Evolutionary conservation across 1,284 basidiomycete species (phyloP), one percentile per base, ranked within the genome.

Genomic region (Malassezia nana): DNA sequence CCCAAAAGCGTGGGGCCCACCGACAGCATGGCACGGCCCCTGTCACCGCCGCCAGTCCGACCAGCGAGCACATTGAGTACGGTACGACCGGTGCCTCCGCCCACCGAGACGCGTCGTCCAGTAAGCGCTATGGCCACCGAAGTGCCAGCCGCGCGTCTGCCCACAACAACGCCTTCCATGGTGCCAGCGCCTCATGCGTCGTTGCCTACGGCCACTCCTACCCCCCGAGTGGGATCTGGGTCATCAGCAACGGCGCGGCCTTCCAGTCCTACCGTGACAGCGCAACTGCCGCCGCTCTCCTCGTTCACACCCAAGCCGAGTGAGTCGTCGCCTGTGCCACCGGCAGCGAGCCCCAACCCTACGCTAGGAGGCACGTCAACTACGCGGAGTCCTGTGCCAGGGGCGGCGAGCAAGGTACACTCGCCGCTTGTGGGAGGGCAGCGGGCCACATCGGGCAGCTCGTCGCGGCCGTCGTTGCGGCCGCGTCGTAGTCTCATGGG

Each of bases 401-500:
- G 3, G n/a, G 35, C 35, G 2, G 12, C 18, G 6, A 38, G 18
- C 15, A 38, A 20, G 35, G 35, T 38, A 4, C 16, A 10, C 4
- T 38, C 35, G 18, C 35, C 35, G 2, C 35, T n/a, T 8, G 18
- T 38, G 15, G n/a, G 16, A n/a, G 15, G 35, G 3, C 35, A 38
- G 18, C 35, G 35, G 12, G 35, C 35, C 9, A 18, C 35, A 6
- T 45, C 43, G 13, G 25, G 26, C 29, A 22, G 29, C 16, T 29
- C 43, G 26, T 22, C 30, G 30, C 18, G 26, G n/a, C n/a, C 31
- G 7, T 22, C 20, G 31, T 15, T 47, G 31, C 45, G 45, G 8
- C 30, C 31, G n/a, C 45, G 45, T n/a, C 32, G 45, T 8, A 47
- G 45, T n/a, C 13, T 47, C 15, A 35, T 47, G 45, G 31, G 32